Evolutionary conservation across 139 green algal species (phyloP).

Genomic region (Auxenochlorella pyrenoidosa): DNA sequence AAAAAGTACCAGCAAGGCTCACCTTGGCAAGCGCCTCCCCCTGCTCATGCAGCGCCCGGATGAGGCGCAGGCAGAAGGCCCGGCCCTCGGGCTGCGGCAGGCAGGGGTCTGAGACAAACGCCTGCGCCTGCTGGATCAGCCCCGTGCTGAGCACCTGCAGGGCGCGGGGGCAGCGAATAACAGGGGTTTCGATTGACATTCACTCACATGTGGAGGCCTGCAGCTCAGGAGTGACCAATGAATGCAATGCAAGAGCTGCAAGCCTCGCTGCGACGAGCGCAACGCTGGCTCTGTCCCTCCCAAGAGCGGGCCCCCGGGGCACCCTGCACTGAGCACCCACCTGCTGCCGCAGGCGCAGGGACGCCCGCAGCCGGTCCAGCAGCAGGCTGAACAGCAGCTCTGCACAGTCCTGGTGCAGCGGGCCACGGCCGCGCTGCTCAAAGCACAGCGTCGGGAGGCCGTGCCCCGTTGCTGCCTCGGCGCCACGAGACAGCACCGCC

Average conservation of each 20-base stretch:
- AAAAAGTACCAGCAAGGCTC: not conserved
- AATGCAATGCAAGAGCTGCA: no score
- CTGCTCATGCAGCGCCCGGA: not conserved
- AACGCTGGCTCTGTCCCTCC: no score
- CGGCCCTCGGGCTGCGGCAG: not conserved
- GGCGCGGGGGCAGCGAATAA: not conserved
- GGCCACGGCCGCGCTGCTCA: conserved; percentile 21
- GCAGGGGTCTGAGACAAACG: conserved; percentile 20
- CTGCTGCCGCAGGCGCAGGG: conserved; percentile 29
- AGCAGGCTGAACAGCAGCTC: not conserved
- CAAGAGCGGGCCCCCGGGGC: no score
- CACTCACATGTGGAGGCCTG: no score
- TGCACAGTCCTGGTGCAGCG: conserved; percentile 16
- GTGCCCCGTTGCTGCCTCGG: not conserved
- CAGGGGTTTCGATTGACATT: no score
- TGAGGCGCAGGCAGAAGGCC: not conserved
- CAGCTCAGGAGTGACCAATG: no score
- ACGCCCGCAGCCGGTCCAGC: conserved; percentile 15
- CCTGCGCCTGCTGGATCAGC: not conserved
- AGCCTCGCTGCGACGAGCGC: not conserved
- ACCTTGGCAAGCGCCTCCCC: conserved; percentile 1
- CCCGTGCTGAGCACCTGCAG: conserved; percentile 2
- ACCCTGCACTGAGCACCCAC: not conserved
- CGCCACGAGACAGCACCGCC: not conserved
- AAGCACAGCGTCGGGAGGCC: not conserved